Evolutionary conservation across 306 rosid genomes (phyloP), one percentile per base, ranked within the genome.

Genomic region (Cicer bijugum): DNA sequence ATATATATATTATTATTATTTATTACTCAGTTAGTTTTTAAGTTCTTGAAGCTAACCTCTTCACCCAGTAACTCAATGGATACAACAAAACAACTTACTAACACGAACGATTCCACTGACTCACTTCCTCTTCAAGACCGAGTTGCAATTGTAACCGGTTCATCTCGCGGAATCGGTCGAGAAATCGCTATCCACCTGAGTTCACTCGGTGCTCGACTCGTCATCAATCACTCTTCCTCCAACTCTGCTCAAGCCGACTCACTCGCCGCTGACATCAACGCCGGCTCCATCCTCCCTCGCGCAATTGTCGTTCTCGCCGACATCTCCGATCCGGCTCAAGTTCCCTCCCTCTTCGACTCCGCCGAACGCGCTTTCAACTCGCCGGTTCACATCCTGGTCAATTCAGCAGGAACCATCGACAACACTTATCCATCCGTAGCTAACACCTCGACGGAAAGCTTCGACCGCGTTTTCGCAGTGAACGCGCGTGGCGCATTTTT

Each of bases 131-230:
- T 86, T 15, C 51, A 55, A 12, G 77, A 79, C 35, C 67, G 86
- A 23, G 86, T 87, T 4, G 85, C 88, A 20, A 82, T 87, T 12
- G 83, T 87, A 4, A 86, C 88, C 1, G 88, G 90, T n/a, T 77
- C 85, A n/a, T 84, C 91, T n/a, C 87, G 88, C 12, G 90, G 88
- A 23, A 84, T 82, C 12, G 91, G 91, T 12, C 78, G 77, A 50
- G 81, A 75, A 67, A 56, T 84, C 2, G 91, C 91, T 7, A 83
- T 82, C 44, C 90, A 87, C 67, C 69, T 87, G 0, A 77, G 80
- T 19, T 65, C 82, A 11, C 85, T 87, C 9, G 90, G 88, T 0
- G 88, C 88, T 2, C 75, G 78, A 19, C 12, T 87, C 14, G 83
- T 87, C 12, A 7, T 87, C 75, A 85, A 83, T 46, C 51, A 85